Base-by-base conservation (phyloP, 2,329 filamentous ascomycete species). In the Stemphylium beticola region DNA sequence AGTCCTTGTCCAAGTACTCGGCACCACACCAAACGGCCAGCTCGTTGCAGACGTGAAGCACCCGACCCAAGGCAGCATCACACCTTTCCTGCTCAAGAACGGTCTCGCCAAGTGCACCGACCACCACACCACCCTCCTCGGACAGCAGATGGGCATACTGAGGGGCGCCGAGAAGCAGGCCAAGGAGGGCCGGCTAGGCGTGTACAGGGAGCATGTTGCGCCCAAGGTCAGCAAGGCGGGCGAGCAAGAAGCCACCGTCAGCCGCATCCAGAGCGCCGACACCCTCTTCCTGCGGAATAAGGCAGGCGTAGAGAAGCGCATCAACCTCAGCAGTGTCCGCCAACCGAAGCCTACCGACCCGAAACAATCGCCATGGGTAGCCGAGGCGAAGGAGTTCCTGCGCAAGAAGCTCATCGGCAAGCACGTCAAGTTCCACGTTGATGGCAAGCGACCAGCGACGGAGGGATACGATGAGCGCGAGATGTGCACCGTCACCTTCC, bases 331-430 rank as follows among this genome's bases (percentile, higher is more conserved):
- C 81, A 98, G 93, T 74, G 85, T 98, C 55, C 88, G 95, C 58
- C 93, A 95, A 53, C 95, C 95, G n/a, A 93, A 96, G 71, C 85
- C 90, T 3, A 89, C 87, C 42, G 93, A 98, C 74, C 85, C 91
- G 17, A 89, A 91, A 53, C 93, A 98, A 76, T 85, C 91, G 36
- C 92, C 92, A 0, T 99, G 93, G 81, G 85, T 87, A 64, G 90
- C 95, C 11, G 93, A 97, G 72, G 93, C 95, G 29, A 99, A 99
- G 81, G 95, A 99, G 74, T 98, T 93, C 73, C 76, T 98, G 61
- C 88, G 95, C 50, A 96, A 96, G 82, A 92, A 88, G 75, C 77
- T 97, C 29, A 99, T 99, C 69, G 95, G 93, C 57, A 99, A 99
- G 82, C 91, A 96, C 64, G 92, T 98, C 62, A 91, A 89, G 74